Evolutionary conservation across 1,284 basidiomycete species (phyloP), one percentile per base, ranked within the genome.

Genomic region (Chondrostereum purpureum): DNA sequence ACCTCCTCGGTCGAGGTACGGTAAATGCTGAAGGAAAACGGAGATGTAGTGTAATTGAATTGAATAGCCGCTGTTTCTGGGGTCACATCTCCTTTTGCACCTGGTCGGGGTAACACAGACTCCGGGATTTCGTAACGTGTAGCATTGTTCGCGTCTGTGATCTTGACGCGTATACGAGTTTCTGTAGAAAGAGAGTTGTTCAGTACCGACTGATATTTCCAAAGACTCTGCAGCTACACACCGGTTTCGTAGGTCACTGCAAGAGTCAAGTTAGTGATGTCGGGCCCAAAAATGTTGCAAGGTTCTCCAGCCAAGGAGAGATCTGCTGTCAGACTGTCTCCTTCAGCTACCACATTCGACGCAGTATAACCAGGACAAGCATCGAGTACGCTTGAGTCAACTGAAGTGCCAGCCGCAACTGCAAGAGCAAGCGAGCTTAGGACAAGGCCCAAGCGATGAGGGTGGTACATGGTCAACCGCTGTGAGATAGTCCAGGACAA

Each of bases 21-120:
- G 42, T 66, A 70, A 52, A 91, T 75, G 50, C 77, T 77, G 66
- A 90, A 90, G 0, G 77, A 73, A 65, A 89, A 91, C 0, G 84
- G 83, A 1, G 75, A 72, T 0, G 70, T 52, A 2, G 75, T 79
- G 60, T 84, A 85, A 50, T 80, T 79, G 71, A 91, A 89, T 35
- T 66, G 63, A 45, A 83, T 80, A 3, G 61, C 58, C 2, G 77
- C 65, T 0, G 57, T 54, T 0, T 60, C 46, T 0, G 66, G 57
- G 10, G 61, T 57, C 5, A 62, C 53, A 11, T 55, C 47, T 3
- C 53, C 43, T 22, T 63, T 50, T 17, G 58, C 53, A 3, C 60
- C 56, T 0, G 85, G 84, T 0, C 80, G 73, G 20, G 83, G 77
- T 36, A 86, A 65, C 31, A 88, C 74, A 1, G 70, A 69, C n/a